Conservation (phyloP, 768 basidiomycete genomes). For the Cystofilobasidium capitatum region DNA sequence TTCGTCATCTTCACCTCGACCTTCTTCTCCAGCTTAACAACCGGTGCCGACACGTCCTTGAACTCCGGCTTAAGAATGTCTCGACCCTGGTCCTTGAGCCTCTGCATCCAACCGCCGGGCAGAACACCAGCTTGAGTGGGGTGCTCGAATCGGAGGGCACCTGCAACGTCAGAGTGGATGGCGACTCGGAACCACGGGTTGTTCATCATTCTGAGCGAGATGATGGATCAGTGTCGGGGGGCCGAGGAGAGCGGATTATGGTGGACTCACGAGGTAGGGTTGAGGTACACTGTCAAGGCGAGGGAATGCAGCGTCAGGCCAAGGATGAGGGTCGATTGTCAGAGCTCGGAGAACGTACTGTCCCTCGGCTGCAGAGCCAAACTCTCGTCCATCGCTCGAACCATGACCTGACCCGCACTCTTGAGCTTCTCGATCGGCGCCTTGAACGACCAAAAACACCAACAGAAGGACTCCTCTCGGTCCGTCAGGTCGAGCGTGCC, state of each 20-base stretch:
- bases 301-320: not conserved
- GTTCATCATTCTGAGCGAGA: constrained; percentile 5
- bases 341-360: constrained; percentile 40
- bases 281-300: not conserved
- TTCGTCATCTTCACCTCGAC: constrained; percentile 45
- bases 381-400: constrained; percentile 51
- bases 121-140: constrained; percentile 49
- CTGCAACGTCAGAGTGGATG: constrained; percentile 40
- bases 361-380: constrained; percentile 48
- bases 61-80: constrained; percentile 46
- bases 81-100: constrained; percentile 45
- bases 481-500: constrained; percentile 48
- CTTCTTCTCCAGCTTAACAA: constrained; percentile 6
- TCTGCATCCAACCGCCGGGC: constrained; percentile 56
- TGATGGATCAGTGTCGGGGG: not conserved
- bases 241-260: not conserved
- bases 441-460: constrained; percentile 52
- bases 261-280: not conserved
- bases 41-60: constrained; percentile 17
- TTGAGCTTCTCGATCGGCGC: constrained; percentile 40
- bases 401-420: constrained; percentile 40
- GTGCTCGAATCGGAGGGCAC: constrained; percentile 49
- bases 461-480: constrained; percentile 51
- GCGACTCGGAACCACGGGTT: constrained; percentile 53
- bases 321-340: no score